A percentile compares a stretch with the other conserved stretches of the same genome.
These are phyloP conservation scores for Talaromyces verruculosus DNA, from an alignment of 2,329 filamentous ascomycete genomes.

Conservation along the genomic window DNA sequence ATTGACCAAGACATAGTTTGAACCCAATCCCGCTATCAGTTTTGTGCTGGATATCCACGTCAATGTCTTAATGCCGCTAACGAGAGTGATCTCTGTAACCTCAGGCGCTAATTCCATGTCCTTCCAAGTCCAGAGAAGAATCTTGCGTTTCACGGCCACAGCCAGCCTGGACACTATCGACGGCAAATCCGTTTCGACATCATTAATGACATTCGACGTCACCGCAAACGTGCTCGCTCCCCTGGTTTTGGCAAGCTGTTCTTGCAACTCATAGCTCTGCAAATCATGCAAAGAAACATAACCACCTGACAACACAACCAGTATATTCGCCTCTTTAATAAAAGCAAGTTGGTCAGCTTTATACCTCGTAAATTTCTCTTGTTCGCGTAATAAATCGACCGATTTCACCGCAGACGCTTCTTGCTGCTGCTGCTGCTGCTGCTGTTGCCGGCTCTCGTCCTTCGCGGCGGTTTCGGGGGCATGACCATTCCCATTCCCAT, in stretches of 20 bases:
- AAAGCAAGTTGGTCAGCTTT: conserved; percentile 91
- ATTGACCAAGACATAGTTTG: conserved; percentile 87
- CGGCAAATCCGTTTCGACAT: conserved; percentile 79
- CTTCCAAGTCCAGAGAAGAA: conserved; percentile 93
- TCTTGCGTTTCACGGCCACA: conserved; percentile 86
- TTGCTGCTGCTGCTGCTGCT: conserved; percentile 15
- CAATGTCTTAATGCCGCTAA: conserved; percentile 81
- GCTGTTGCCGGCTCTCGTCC: conserved; percentile 18
- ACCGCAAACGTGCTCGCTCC: conserved; percentile 89
- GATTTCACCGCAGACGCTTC: conserved; percentile 47
- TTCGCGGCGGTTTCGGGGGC: conserved; percentile 22
- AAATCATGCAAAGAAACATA: conserved; percentile 88
- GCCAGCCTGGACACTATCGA: conserved; percentile 90
- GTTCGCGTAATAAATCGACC: conserved; percentile 83
- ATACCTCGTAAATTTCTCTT: conserved; percentile 89
- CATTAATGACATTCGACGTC: conserved; percentile 92
- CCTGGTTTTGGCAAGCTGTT: conserved; percentile 77
- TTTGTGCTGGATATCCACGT: conserved; percentile 89
- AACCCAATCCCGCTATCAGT: conserved; percentile 85
- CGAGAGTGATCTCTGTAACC: conserved; percentile 71
- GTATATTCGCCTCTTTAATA: conserved; percentile 89
- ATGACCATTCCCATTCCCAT: conserved; percentile 23
- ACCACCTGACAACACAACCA: conserved; percentile 88
- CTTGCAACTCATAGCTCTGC: conserved; percentile 76
- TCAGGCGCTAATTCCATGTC: conserved; percentile 81